phyloP scores from a whole-genome alignment of 352 stramenopile genomes.

The Thalassiosira hispida region DNA sequence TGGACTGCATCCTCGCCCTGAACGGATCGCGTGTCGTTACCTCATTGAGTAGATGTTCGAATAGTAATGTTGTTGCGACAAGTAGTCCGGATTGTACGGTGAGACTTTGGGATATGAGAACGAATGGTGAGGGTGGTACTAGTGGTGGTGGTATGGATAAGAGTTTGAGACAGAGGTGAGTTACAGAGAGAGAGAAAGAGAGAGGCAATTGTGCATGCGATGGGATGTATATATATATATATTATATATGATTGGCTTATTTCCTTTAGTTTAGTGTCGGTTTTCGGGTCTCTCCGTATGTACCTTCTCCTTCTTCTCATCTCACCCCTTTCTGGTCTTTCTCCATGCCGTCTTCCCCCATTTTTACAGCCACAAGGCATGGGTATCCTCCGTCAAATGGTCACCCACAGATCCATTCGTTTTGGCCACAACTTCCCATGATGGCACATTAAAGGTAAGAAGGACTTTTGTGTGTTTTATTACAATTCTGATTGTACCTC shows the following conservation, averaged over 20 bases:
- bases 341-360: too few species aligned
- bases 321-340: too few species aligned
- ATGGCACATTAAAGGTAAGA: conserved; percentile 79
- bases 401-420: conserved; percentile 75
- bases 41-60: conserved; percentile 69
- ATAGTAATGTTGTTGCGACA: conserved; percentile 80
- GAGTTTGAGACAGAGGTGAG: conserved; percentile 58
- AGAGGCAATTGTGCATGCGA: too few species aligned
- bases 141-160: conserved; percentile 39
- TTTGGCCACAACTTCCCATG: conserved; percentile 79
- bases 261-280: too few species aligned
- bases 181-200: too few species aligned
- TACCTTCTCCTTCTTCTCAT: too few species aligned
- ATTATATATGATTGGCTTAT: not conserved
- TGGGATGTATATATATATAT: too few species aligned
- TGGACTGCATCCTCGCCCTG: conserved; percentile 78
- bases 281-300: too few species aligned
- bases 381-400: conserved; percentile 82
- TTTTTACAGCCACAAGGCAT: conserved; percentile 78
- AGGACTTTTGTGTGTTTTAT: too few species aligned
- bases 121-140: conserved; percentile 38
- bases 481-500: too few species aligned
- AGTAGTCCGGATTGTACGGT: conserved; percentile 81
- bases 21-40: conserved; percentile 79
- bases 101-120: conserved; percentile 81